Evolutionary conservation across 2,329 filamentous ascomycete species (phyloP).

Genomic region (Pseudopyrenochaeta lycopersici): DNA sequence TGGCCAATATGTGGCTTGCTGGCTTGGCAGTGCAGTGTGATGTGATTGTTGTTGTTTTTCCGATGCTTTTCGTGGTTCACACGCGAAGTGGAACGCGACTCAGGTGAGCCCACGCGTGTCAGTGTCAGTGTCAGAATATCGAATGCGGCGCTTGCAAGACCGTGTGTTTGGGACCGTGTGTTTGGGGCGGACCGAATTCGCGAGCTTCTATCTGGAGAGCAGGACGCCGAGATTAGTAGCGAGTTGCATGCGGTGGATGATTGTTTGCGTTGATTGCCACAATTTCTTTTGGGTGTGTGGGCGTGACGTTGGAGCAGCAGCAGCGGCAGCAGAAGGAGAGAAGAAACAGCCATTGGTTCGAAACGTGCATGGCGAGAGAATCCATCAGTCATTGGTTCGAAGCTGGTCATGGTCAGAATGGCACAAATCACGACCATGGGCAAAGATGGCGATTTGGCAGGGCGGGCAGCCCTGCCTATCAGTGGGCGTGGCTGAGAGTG

Average conservation of each 20-base stretch:
- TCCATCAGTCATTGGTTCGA: too few relatives aligned
- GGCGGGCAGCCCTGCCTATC: too few relatives aligned
- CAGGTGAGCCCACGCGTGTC: not conserved
- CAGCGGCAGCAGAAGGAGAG: too few relatives aligned
- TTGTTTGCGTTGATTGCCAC: not conserved
- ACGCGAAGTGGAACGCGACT: not conserved
- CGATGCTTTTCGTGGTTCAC: constrained; percentile 9
- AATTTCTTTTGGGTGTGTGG: not conserved
- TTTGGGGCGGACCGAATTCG: not conserved
- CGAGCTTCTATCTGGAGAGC: not conserved
- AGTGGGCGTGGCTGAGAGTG: not conserved
- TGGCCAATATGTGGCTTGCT: not conserved
- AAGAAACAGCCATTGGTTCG: too few relatives aligned
- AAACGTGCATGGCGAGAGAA: too few relatives aligned
- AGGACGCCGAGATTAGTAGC: not conserved
- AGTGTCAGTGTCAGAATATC: constrained; percentile 2
- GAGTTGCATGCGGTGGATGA: not conserved
- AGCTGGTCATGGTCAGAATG: too few relatives aligned
- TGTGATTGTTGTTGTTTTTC: constrained; percentile 4
- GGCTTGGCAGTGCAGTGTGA: not conserved
- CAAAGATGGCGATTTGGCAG: too few relatives aligned
- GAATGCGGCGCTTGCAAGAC: not conserved
- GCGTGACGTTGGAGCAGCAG: not conserved
- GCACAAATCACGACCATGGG: too few relatives aligned
- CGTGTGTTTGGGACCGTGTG: not conserved